Evolutionary conservation across 2,329 filamentous ascomycete genomes (phyloP).

Genomic region (Diaporthe eres): DNA sequence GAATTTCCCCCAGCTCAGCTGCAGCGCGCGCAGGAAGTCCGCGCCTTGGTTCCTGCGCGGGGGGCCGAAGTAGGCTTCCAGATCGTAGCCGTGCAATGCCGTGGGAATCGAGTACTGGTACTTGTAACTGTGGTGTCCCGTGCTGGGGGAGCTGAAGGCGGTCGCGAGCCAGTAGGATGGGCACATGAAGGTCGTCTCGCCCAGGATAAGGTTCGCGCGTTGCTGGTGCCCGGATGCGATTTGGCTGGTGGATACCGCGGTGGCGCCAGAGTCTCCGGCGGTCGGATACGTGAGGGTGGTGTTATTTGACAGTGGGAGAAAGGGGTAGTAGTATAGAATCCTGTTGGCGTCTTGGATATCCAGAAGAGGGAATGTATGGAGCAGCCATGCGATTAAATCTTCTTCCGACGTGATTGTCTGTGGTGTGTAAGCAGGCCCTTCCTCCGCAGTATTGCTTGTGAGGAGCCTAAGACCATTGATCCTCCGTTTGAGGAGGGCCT

Average conservation of each 20-base stretch:
- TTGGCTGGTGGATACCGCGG: constrained; percentile 44
- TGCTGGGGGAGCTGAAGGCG: constrained; percentile 54
- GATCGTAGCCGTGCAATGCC: constrained; percentile 54
- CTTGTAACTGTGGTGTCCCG: constrained; percentile 51
- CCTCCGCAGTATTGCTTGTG: constrained; percentile 61
- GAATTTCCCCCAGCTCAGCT: neutral
- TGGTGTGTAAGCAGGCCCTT: constrained; percentile 61
- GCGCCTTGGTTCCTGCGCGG: constrained; percentile 32
- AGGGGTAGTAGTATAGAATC: constrained; percentile 45
- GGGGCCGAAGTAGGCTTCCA: constrained; percentile 46
- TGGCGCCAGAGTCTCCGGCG: constrained; percentile 49
- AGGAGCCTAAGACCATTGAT: constrained; percentile 47
- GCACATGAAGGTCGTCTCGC: constrained; percentile 67
- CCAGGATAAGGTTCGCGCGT: constrained; percentile 61
- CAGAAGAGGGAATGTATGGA: constrained; percentile 55
- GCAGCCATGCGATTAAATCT: constrained; percentile 42
- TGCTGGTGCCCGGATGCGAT: constrained; percentile 64
- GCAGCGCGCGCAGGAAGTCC: neutral
- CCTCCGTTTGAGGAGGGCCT: constrained; percentile 42
- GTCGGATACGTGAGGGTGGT: constrained; percentile 46
- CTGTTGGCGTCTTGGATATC: constrained; percentile 52
- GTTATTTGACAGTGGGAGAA: constrained; percentile 35
- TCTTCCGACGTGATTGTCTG: constrained; percentile 57
- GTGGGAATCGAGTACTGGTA: constrained; percentile 59
- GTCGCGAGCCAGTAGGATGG: constrained; percentile 66